A percentile compares a stretch with the other conserved stretches of the same genome.
Conservation (phyloP, 202 grass and related monocot species). For the Brachypodium distachyon region DNA sequence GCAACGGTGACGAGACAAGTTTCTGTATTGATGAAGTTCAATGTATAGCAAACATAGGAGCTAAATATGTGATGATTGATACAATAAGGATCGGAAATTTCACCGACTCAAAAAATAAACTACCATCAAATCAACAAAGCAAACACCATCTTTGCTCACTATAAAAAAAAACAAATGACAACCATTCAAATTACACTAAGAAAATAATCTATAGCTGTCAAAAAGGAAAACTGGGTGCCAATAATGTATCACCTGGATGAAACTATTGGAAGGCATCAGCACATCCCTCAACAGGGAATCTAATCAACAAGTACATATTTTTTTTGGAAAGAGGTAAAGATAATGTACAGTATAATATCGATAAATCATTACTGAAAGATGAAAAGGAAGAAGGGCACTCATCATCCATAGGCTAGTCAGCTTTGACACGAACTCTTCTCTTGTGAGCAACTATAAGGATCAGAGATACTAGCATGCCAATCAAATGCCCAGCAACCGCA, state of each 20-base stretch:
- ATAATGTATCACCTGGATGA: neutral
- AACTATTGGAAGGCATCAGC: neutral
- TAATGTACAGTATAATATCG: neutral
- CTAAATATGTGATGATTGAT: neutral
- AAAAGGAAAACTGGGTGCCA: neutral
- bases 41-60: constrained; percentile 23
- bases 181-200: neutral
- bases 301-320: neutral
- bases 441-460: constrained; percentile 32
- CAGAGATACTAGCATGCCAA: constrained; percentile 40
- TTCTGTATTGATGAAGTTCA: neutral
- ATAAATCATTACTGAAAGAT: neutral
- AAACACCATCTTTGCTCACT: neutral
- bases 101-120: neutral
- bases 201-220: neutral
- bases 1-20: neutral
- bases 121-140: neutral
- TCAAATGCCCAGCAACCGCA: constrained; percentile 56
- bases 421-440: constrained; percentile 45
- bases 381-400: neutral
- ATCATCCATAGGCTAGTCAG: constrained; percentile 42
- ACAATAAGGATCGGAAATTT: neutral
- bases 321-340: neutral
- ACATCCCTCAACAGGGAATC: constrained; percentile 1
- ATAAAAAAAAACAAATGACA: neutral